phyloP scores from a whole-genome alignment of 148 eudicot genomes.

The Rhododendron molle region DNA sequence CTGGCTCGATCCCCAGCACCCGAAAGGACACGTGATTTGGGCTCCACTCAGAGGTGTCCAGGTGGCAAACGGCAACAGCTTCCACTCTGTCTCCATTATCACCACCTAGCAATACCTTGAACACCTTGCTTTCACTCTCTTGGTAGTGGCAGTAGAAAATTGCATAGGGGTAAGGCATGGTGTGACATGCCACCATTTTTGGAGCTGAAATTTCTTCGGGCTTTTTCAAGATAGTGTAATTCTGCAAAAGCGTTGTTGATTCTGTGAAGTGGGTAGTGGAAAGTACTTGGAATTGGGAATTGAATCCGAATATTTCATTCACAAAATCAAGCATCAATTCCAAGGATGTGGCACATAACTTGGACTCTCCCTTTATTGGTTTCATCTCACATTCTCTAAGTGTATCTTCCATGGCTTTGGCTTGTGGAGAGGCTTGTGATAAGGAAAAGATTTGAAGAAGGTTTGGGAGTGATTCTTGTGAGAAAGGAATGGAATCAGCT shows the following conservation, averaged over 20 bases:
- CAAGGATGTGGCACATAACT: conserved; percentile 43
- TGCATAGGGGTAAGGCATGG: conserved; percentile 68
- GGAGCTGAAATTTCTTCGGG: conserved; percentile 24
- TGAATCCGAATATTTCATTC: conserved; percentile 16
- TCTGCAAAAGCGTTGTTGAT: conserved; percentile 30
- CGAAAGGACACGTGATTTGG: conserved; percentile 43
- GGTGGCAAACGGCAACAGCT: conserved; percentile 56
- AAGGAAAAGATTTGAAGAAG: conserved; percentile 25
- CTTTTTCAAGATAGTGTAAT: conserved; percentile 38
- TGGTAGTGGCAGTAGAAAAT: conserved; percentile 61
- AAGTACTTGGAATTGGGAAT: conserved; percentile 23
- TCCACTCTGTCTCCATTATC: conserved; percentile 39
- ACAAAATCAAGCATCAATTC: conserved; percentile 41
- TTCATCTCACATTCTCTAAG: conserved; percentile 31
- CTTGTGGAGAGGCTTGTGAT: conserved; percentile 27
- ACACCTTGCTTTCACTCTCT: conserved; percentile 37
- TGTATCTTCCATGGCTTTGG: conserved; percentile 34
- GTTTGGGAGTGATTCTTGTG: conserved; percentile 29
- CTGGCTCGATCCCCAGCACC: conserved; percentile 36
- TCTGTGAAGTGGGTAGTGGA: conserved; percentile 36
- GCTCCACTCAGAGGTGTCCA: conserved; percentile 53
- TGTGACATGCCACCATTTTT: conserved; percentile 55
- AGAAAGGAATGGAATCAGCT: conserved; percentile 57
- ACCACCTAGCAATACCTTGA: conserved; percentile 31
- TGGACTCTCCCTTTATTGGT: conserved; percentile 30